phyloP scores from a whole-genome alignment of 2,329 filamentous ascomycete genomes.

The Fusarium xyrophilum region DNA sequence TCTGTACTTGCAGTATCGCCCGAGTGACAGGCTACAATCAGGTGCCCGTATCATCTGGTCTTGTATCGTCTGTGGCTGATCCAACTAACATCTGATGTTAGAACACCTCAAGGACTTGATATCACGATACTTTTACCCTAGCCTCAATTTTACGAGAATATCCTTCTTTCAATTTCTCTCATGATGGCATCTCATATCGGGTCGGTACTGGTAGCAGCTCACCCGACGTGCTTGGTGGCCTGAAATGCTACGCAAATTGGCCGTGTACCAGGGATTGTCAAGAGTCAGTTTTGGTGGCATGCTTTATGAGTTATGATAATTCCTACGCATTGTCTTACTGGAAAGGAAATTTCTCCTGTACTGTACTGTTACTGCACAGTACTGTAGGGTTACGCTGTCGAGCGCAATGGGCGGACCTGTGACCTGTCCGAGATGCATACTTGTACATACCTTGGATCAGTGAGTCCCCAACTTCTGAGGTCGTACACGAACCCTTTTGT shows the following conservation, averaged over 20 bases:
- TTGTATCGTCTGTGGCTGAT: constrained; percentile 20
- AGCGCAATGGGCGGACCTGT: background rate
- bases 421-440: constrained; percentile 19
- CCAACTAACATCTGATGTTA: constrained; percentile 37
- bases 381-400: constrained; percentile 5
- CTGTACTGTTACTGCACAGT: background rate
- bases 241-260: constrained; percentile 25
- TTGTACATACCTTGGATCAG: constrained; percentile 21
- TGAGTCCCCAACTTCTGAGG: constrained; percentile 8
- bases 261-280: constrained; percentile 21
- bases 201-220: constrained; percentile 14
- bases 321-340: background rate
- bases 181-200: constrained; percentile 8
- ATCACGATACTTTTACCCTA: constrained; percentile 39
- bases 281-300: constrained; percentile 19
- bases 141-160: constrained; percentile 25
- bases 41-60: background rate
- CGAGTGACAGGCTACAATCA: background rate
- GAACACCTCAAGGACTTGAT: constrained; percentile 26
- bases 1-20: background rate
- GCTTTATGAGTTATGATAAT: constrained; percentile 31
- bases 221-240: constrained; percentile 28
- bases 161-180: constrained; percentile 18
- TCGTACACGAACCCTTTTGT: background rate
- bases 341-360: background rate